These are phyloP conservation scores for Sclerotinia spermophila DNA, from an alignment of 2,329 filamentous ascomycete genomes.

Conservation along the genomic window DNA sequence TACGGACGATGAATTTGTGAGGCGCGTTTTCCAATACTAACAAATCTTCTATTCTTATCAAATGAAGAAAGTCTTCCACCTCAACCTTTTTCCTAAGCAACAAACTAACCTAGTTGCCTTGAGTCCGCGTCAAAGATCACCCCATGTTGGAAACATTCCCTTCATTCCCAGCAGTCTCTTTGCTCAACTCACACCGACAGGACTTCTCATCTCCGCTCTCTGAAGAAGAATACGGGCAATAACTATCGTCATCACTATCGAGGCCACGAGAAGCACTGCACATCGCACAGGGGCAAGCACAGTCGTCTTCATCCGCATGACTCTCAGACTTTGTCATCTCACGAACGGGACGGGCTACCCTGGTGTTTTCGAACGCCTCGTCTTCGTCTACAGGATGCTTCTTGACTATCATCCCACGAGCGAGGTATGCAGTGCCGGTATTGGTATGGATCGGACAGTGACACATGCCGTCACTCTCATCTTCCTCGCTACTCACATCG, in stretches of 20 bases:
- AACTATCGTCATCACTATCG: neutral
- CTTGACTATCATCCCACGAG: neutral
- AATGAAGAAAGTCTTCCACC: neutral
- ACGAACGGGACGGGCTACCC: neutral
- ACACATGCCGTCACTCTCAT: neutral
- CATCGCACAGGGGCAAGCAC: neutral
- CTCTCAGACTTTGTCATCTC: fast-evolving
- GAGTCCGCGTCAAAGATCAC: neutral
- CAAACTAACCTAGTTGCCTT: neutral
- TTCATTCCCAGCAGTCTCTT: neutral
- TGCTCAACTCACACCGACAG: neutral
- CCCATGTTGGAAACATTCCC: fast-evolving
- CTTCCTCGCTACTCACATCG: neutral
- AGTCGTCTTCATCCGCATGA: neutral
- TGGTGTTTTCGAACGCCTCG: neutral
- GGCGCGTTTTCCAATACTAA: neutral
- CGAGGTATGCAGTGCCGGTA: neutral
- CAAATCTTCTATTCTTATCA: neutral
- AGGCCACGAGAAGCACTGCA: neutral
- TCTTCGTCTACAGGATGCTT: neutral
- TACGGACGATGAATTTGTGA: neutral
- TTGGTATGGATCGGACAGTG: neutral
- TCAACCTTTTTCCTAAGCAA: neutral
- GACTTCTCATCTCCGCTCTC: neutral
- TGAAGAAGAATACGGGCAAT: neutral